Base-by-base conservation (phyloP, 169 alveolate genomes). In the Neospora caninum region DNA sequence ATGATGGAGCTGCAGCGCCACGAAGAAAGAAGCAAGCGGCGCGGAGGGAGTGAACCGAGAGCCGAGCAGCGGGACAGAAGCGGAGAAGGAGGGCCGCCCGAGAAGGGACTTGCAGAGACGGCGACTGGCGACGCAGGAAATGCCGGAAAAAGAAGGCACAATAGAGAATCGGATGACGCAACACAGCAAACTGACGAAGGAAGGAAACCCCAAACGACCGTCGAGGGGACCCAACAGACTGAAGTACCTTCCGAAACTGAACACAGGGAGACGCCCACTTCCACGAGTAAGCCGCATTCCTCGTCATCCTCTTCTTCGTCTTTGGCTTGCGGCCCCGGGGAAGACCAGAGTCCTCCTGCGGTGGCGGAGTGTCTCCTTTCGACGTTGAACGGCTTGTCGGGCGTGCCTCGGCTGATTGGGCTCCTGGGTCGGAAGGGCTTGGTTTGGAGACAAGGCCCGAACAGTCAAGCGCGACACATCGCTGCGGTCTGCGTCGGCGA, bases 401-500 rank as follows among this genome's bases (percentile, higher is more conserved):
- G 73, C 73, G 34, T 27, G 16, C 64, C 69, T 0, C 92, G 64
- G 69, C 86, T 93, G 93, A 89, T 84, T 45, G 95, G 95, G 41
- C 93, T 93, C 82, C 95, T 93, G 0, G 95, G 95, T 34, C 88
- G 93, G 82, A 91, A 93, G 73, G 78, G 95, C 42, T 41, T 45
- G 38, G 91, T 93, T 42, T 91, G 93, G 67, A 87, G 92, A 45
- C 70, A 58, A 67, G 95, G 95, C 58, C 95, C 95, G 36, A 93
- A 93, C 58, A 91, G 92, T 73, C 95, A 93, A 70, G 93, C 82
- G 82, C 88, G 95, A n/a, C 95, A 93, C 83, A 64, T 93, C 27
- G 82, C 93, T 0, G 95, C 95, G 0, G 95, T 93, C 84, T 93
- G 95, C 69, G 84, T 93, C 82, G 89, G 93, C 82, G 95, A 93